Conservation (phyloP, 2,329 filamentous ascomycete genomes). For the Decorospora gaudefroyi region DNA sequence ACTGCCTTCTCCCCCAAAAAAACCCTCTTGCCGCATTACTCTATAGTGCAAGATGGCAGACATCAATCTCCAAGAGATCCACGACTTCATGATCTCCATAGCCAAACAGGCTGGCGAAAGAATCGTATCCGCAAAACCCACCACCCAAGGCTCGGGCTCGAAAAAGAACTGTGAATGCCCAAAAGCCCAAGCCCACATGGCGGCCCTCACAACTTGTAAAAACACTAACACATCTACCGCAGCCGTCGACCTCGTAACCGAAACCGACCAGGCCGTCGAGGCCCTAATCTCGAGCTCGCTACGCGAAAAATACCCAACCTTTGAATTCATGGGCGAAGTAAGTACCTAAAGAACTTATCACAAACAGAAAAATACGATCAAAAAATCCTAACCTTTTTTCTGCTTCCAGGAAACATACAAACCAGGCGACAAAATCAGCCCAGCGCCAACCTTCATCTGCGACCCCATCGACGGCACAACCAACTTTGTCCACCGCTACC, state of each 20-base stretch:
- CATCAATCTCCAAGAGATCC: conserved; percentile 54
- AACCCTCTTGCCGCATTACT: neutral
- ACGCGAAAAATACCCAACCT: conserved; percentile 57
- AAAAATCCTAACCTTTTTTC: neutral
- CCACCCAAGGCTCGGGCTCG: conserved; percentile 48
- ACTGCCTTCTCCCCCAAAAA: neutral
- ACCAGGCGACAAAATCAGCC: conserved; percentile 65
- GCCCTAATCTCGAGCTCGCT: conserved; percentile 59
- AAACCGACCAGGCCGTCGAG: conserved; percentile 66
- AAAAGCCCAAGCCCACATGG: too few relatives aligned
- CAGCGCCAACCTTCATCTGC: conserved; percentile 75
- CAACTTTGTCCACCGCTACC: conserved; percentile 79
- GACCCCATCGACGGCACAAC: conserved; percentile 83
- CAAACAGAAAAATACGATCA: too few relatives aligned
- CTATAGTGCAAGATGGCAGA: conserved; percentile 38
- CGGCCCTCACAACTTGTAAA: too few relatives aligned
- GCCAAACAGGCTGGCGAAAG: conserved; percentile 54
- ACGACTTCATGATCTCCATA: conserved; percentile 54
- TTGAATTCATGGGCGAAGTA: conserved; percentile 54
- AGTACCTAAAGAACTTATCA: too few relatives aligned
- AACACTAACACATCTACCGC: neutral
- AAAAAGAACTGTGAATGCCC: conserved; percentile 61
- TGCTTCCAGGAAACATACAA: conserved; percentile 73
- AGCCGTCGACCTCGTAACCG: conserved; percentile 66
- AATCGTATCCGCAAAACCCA: conserved; percentile 53